These are phyloP conservation scores for Tranzscheliella williamsii DNA, from an alignment of 1,284 basidiomycete genomes.

Conservation along the genomic window DNA sequence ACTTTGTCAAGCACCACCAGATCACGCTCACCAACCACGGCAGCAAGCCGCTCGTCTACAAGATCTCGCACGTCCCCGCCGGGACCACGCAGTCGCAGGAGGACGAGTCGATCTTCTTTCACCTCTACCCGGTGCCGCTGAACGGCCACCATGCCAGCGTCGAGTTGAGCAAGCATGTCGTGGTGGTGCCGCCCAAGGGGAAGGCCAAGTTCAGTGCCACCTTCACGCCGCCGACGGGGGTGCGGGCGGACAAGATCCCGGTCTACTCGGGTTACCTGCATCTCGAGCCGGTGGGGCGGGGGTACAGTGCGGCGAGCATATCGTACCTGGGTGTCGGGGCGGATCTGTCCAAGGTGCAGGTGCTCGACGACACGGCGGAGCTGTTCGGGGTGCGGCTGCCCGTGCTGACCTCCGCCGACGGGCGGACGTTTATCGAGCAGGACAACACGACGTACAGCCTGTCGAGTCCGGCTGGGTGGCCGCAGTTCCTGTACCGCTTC, in stretches of 20 bases:
- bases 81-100: constrained; percentile 58
- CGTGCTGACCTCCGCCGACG: constrained; percentile 18
- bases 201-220: constrained; percentile 56
- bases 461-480: constrained; percentile 12
- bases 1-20: constrained; percentile 26
- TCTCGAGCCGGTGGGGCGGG: constrained; percentile 53
- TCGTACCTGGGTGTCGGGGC: constrained; percentile 39
- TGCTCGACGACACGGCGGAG: constrained; percentile 38
- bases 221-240: constrained; percentile 63
- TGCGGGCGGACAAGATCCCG: constrained; percentile 66
- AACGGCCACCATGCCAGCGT: constrained; percentile 64
- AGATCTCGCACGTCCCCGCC: constrained; percentile 43
- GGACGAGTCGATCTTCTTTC: constrained; percentile 43
- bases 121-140: constrained; percentile 66
- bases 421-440: constrained; percentile 21
- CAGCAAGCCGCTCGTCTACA: constrained; percentile 41
- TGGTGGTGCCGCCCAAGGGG: constrained; percentile 61
- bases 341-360: constrained; percentile 24
- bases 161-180: constrained; percentile 59
- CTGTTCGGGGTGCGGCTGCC: constrained; percentile 35
- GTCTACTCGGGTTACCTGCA: constrained; percentile 70
- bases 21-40: constrained; percentile 50
- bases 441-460: constrained; percentile 27
- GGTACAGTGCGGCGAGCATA: constrained; percentile 29
- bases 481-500: constrained; percentile 35